Evolutionary conservation across 1,139 yeast species (phyloP).

Genomic region (Pichia sp.): DNA sequence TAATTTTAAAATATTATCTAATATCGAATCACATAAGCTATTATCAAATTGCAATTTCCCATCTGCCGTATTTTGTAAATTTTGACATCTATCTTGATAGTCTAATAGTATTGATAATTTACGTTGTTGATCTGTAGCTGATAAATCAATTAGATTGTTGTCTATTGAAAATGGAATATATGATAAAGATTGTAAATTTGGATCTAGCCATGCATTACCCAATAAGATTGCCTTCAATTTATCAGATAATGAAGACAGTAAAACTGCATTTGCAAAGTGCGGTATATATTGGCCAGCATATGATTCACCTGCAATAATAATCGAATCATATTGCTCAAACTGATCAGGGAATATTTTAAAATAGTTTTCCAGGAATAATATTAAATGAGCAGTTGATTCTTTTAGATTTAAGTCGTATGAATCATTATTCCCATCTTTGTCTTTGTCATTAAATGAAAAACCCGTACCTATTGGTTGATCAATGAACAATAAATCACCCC

Average conservation of each 20-base stretch:
- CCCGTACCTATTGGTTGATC: slow-evolving; percentile 98
- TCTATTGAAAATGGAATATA: slow-evolving; percentile 68
- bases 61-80: slow-evolving; percentile 34
- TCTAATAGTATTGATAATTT: slow-evolving; percentile 37
- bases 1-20: slow-evolving; percentile 31
- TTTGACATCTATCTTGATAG: slow-evolving; percentile 60
- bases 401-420: slow-evolving; percentile 51
- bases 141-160: slow-evolving; percentile 45
- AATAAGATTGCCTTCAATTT: slow-evolving; percentile 65
- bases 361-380: slow-evolving; percentile 60
- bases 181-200: slow-evolving; percentile 74
- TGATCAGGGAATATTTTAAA: slow-evolving; percentile 57
- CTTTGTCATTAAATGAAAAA: slow-evolving; percentile 52
- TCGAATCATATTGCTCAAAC: slow-evolving; percentile 54
- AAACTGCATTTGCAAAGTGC: slow-evolving; percentile 58
- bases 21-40: slow-evolving; percentile 42
- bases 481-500: slow-evolving; percentile 72
- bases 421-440: not conserved
- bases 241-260: slow-evolving; percentile 26
- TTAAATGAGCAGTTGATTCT: slow-evolving; percentile 53
- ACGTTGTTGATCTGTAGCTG: slow-evolving; percentile 28
- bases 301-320: slow-evolving; percentile 88
- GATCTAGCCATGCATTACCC: slow-evolving; percentile 97
- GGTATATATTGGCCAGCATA: slow-evolving; percentile 98
- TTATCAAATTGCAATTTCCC: slow-evolving; percentile 31